These are phyloP conservation scores for Rhodotorula diobovata DNA, from an alignment of 768 basidiomycete species.

Conservation along the genomic window DNA sequence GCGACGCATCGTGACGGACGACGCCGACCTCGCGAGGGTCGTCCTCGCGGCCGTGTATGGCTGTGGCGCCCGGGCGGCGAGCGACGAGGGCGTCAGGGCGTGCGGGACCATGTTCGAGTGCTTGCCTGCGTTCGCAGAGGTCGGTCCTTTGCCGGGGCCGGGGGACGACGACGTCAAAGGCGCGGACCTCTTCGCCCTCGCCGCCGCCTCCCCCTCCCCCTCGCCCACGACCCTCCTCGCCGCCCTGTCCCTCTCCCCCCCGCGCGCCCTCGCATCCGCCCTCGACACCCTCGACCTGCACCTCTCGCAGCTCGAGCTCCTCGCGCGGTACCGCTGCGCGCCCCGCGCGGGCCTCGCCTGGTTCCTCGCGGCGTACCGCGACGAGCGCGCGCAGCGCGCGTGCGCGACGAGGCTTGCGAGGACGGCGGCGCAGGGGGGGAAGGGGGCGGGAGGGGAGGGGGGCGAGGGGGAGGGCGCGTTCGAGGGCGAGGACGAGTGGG, in stretches of 20 bases:
- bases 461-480: conserved; percentile 52
- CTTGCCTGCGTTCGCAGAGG: conserved; percentile 79
- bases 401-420: conserved; percentile 83
- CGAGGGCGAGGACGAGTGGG: conserved; percentile 70
- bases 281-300: conserved; percentile 91
- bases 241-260: conserved; percentile 65
- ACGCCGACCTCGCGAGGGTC: conserved; percentile 76
- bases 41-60: conserved; percentile 88
- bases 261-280: conserved; percentile 65
- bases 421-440: conserved; percentile 46
- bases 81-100: conserved; percentile 53
- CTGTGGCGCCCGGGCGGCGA: conserved; percentile 50
- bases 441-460: not conserved
- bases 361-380: conserved; percentile 71
- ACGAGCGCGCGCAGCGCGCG: conserved; percentile 76
- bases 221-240: conserved; percentile 65
- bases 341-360: conserved; percentile 68
- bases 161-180: no score
- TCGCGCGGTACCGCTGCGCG: conserved; percentile 79
- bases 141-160: not conserved
- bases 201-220: conserved; percentile 46
- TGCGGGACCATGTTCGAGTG: conserved; percentile 96
- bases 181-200: conserved; percentile 17
- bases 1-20: conserved; percentile 70
- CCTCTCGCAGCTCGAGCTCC: conserved; percentile 85